Evolutionary conservation across 2,329 filamentous ascomycete genomes (phyloP), one percentile per base, ranked within the genome.

Genomic region (Fusarium udum): DNA sequence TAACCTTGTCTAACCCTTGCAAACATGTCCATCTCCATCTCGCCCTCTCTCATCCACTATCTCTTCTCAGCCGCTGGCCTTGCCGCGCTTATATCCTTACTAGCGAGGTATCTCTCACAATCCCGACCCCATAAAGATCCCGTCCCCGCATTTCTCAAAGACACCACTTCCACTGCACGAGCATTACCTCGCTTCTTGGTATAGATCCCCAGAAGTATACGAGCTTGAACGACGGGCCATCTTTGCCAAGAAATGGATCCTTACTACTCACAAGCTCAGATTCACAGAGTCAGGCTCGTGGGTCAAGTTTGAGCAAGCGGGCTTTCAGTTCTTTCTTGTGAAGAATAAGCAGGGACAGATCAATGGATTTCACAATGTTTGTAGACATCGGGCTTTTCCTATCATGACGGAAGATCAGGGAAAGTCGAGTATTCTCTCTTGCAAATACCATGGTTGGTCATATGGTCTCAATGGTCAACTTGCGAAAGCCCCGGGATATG

Each of bases 381-480:
- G 89, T 79, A 82, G 89, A 3, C 89, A 91, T 75, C 82, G 89
- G 15, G 89, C 89, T 18, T 91, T 87, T 86, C 87, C 0, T 84
- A 56, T 91, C 7, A 87, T 89, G 6, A 84, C 82, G 1, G 83
- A 85, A 42, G 83, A 86, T 4, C 79, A 83, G 6, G 89, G 89
- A 4, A 84, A 83, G 28, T 83, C 84, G n/a, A 84, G 81, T 49
- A 84, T 90, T 10, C 83, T 91, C 34, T 83, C 85, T 0, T 91
- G 89, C 82, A 86, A 87, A 66, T 91, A 91, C 74, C 89, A 91
- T 73, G 88, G 73, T 43, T 91, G 89, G 89, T 88, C 87, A 10
- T 91, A 91, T 70, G 86, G 88, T 55, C 82, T 88, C 4, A 84
- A 83, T 26, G 89, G 89, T 14, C 85, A 86, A 51, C 82, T 91